Evolutionary conservation across 345 rosid genomes (phyloP), one percentile per base, ranked within the genome.

Genomic region (Murraya paniculata): DNA sequence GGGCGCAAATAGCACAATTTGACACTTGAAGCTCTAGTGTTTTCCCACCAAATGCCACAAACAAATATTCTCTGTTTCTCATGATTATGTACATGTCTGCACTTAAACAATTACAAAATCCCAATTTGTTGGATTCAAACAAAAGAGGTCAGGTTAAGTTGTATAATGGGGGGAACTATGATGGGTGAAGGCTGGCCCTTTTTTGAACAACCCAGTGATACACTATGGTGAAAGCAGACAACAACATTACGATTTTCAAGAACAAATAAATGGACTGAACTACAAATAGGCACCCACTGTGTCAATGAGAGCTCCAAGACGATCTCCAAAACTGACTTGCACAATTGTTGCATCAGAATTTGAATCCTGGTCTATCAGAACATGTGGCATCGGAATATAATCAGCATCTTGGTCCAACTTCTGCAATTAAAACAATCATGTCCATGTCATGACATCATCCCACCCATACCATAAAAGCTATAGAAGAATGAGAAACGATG

Each of bases 291-390:
- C 2, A 76, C 66, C 84, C 80, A 93, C 98, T 7, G 99, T 96
- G 86, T 96, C 97, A 88, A 94, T 84, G 33, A 96, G 93, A 74
- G 97, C 97, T 71, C 99, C 99, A 73, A 96, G 90, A 74, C 98
- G 98, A 88, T 96, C 96, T 77, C 99, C 99, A 80, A 93, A 92
- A 85, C 98, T 92, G 79, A 96, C 87, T 74, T 96, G 92, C 35
- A 96, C 98, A 79, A 88, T 83, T 4, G 97, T 93, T 71, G 97
- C 91, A 61, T 91, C 90, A 67, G 94, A 85, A 89, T 91, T 94
- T 19, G 98, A 89, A 84, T 96, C 98, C 82, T 93, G 98, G 82
- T 92, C 97, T 33, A 93, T 93, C 77, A 90, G 82, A 81, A 96
- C 97, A 64, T 90, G 82, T n/a, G 94, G 93, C 87, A 81, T 89